Evolutionary conservation across 1,284 basidiomycete species (phyloP), one percentile per base, ranked within the genome.

Genomic region (Cryptococcus wingfieldii): DNA sequence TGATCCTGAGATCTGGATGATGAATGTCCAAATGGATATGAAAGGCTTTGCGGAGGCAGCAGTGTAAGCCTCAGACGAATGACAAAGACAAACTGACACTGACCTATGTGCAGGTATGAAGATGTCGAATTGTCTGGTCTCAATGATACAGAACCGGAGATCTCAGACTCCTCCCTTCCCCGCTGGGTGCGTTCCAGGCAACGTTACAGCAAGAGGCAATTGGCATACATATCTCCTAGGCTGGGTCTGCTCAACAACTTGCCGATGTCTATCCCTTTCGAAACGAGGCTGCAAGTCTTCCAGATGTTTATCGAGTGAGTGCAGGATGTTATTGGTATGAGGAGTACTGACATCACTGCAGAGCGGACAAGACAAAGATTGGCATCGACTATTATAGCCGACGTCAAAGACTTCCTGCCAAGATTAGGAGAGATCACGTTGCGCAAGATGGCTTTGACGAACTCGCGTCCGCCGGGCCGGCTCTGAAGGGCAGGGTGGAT

Each of bases 211-310:
- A 88, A 88, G 64, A 85, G 87, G 8, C 84, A 90, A 62, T 74
- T 89, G 45, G 85, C 88, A 0, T 82, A 86, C 55, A 68, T 87
- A 47, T 88, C 89, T 6, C 95, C 94, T 0, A 85, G 92, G 4
- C 82, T 98, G 1, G 90, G 90, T 4, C 83, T 98, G 28, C 83
- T 98, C 51, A 92, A 97, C 79, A 94, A 97, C 73, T 89, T 98
- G 51, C 96, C 95, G 0, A 98, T 98, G 78, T 86, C 92, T 13
- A 89, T 98, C 56, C 95, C 94, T 0, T 98, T 98, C 76, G 86
- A 89, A 57, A 84, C 86, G 0, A 86, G 95, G 19, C 89, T 98
- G 7, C 82, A 86, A 45, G 92, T 98, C 47, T 97, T 98, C 77
- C 82, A 90, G 28, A 80, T 84, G 53, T 96, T 95, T 69, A 83